A percentile compares a stretch with the other conserved stretches of the same genome.
phyloP scores from a whole-genome alignment of 176 grass and related monocot genomes.

The Guadua angustifolia region DNA sequence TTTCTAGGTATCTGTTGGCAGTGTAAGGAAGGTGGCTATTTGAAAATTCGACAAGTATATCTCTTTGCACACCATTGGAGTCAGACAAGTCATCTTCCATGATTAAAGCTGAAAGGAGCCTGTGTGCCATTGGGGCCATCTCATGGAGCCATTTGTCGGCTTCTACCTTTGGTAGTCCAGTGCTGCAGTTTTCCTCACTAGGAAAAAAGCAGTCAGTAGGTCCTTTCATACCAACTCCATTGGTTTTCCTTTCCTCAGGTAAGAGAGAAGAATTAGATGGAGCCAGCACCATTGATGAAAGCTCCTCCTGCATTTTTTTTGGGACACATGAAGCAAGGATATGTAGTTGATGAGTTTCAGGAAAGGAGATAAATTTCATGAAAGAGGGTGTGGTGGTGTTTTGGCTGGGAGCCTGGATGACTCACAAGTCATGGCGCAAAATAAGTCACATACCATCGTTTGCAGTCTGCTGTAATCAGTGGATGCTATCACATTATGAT shows the following conservation, averaged over 20 bases:
- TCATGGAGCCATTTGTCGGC: slow-evolving; percentile 57
- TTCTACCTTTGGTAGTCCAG: slow-evolving; percentile 40
- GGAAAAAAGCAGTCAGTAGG: slow-evolving; percentile 35
- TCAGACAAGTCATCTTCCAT: slow-evolving; percentile 61
- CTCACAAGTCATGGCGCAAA: not conserved
- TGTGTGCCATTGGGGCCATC: slow-evolving; percentile 69
- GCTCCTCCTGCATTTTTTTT: slow-evolving; percentile 54
- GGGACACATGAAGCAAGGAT: slow-evolving; percentile 7
- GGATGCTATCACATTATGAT: slow-evolving; percentile 50
- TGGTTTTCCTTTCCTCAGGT: slow-evolving; percentile 49
- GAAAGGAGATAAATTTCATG: not conserved
- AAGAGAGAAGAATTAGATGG: slow-evolving; percentile 53
- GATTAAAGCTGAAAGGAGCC: slow-evolving; percentile 82
- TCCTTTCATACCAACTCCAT: slow-evolving; percentile 43
- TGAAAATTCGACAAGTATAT: slow-evolving; percentile 50
- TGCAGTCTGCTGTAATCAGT: slow-evolving; percentile 22
- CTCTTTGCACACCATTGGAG: slow-evolving; percentile 38
- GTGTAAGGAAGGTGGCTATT: slow-evolving; percentile 46
- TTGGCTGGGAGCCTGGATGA: slow-evolving; percentile 6
- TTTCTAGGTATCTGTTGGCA: slow-evolving; percentile 48
- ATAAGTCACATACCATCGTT: slow-evolving; percentile 33
- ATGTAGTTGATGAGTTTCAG: slow-evolving; percentile 3
- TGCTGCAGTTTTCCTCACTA: slow-evolving; percentile 4
- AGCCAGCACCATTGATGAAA: slow-evolving; percentile 44
- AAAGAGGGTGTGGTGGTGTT: not conserved